phyloP scores from a whole-genome alignment of 208 protist species.

The Polymyxa betae region DNA sequence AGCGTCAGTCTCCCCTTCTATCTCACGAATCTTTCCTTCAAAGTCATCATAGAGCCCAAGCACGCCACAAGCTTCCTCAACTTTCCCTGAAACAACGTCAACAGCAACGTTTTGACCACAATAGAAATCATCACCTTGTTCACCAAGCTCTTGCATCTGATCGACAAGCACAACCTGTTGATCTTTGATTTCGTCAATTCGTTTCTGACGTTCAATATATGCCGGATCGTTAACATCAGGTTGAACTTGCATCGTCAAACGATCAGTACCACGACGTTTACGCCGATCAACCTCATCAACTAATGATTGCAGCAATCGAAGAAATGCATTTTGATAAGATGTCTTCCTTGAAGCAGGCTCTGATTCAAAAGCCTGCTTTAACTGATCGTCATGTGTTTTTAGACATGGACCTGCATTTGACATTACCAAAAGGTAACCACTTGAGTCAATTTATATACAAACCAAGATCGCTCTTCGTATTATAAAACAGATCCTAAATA shows the following conservation, averaged over 20 bases:
- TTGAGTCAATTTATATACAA: not conserved
- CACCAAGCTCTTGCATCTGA: slow-evolving; percentile 17
- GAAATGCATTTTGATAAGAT: slow-evolving; percentile 11
- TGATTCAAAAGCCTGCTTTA: not conserved
- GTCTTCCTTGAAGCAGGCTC: not conserved
- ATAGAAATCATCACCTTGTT: not conserved
- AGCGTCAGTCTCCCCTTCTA: not conserved
- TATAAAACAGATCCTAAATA: slow-evolving; percentile 36
- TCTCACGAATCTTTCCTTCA: not conserved
- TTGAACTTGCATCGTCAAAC: not conserved
- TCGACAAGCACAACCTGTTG: not conserved
- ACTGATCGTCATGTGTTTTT: not conserved
- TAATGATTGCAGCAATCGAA: slow-evolving; percentile 21
- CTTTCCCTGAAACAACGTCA: not conserved
- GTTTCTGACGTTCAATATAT: not conserved
- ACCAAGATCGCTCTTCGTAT: slow-evolving; percentile 28
- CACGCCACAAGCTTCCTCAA: not conserved
- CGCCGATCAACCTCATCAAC: slow-evolving; percentile 27
- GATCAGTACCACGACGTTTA: slow-evolving; percentile 38
- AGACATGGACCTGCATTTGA: not conserved
- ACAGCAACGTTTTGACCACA: not conserved
- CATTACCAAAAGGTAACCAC: not conserved
- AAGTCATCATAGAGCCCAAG: not conserved
- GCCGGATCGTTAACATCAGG: slow-evolving; percentile 12
- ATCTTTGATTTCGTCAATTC: not conserved